phyloP scores from a whole-genome alignment of 805 yeast genomes.

The Wickerhamomyces mucosus region DNA sequence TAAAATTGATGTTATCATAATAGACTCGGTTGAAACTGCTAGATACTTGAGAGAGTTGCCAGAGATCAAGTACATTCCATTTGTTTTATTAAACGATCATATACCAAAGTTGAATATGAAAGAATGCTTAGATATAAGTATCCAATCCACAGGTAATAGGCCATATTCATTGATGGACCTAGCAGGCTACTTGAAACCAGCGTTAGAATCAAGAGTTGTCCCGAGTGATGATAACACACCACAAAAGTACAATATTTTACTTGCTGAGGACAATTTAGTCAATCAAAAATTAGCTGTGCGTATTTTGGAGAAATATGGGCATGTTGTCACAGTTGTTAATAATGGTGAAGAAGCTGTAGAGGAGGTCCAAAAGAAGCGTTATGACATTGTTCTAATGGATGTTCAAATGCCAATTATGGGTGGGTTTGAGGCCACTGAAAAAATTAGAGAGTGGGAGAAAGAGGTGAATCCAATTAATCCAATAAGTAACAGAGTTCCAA shows the following conservation, averaged over 20 bases:
- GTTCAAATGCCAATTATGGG: conserved; percentile 97
- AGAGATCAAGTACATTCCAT: conserved; percentile 77
- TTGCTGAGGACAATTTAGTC: conserved; percentile 83
- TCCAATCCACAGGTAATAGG: conserved; percentile 80
- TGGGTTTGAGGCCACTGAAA: conserved; percentile 85
- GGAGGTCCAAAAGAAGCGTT: conserved; percentile 55
- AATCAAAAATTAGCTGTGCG: conserved; percentile 83
- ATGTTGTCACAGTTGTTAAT: conserved; percentile 74
- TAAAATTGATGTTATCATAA: conserved; percentile 71
- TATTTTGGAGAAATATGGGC: conserved; percentile 79
- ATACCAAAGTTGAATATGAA: conserved; percentile 73
- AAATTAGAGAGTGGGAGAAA: conserved; percentile 82
- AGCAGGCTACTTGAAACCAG: conserved; percentile 78
- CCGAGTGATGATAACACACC: conserved; percentile 76
- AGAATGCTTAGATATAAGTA: conserved; percentile 76
- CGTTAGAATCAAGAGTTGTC: conserved; percentile 72
- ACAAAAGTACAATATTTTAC: conserved; percentile 58
- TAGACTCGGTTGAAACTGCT: conserved; percentile 72
- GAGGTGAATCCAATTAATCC: conserved; percentile 64
- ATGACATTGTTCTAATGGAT: conserved; percentile 84
- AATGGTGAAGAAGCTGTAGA: conserved; percentile 79
- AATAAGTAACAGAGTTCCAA: conserved; percentile 69
- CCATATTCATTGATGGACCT: conserved; percentile 78
- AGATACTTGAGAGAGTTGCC: conserved; percentile 57
- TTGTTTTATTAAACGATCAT: conserved; percentile 68